Evolutionary conservation across 148 eudicot species (phyloP).

Genomic region (Cornus suecica): DNA sequence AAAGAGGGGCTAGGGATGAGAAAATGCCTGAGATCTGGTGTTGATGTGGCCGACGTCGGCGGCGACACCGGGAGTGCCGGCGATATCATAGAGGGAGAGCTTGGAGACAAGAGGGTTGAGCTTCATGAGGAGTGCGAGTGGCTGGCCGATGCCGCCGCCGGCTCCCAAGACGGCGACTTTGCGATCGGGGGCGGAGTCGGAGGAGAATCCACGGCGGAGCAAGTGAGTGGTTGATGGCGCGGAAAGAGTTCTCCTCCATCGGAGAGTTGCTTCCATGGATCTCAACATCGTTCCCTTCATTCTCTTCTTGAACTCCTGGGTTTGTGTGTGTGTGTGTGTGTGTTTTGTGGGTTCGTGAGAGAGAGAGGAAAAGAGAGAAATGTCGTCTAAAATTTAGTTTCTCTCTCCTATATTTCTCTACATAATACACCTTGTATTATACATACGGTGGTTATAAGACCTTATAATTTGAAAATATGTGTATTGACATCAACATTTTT

Average conservation of each 20-base stretch:
- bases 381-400: too few species aligned
- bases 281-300: slow-evolving; percentile 29
- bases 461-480: too few species aligned
- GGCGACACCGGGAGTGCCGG: slow-evolving; percentile 91
- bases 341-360: too few species aligned
- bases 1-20: background rate
- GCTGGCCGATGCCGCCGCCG: slow-evolving; percentile 96
- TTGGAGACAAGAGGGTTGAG: slow-evolving; percentile 79
- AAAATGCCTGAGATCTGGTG: slow-evolving; percentile 73
- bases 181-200: slow-evolving; percentile 59
- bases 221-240: slow-evolving; percentile 16
- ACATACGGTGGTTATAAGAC: too few species aligned
- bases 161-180: slow-evolving; percentile 82
- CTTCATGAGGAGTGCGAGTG: slow-evolving; percentile 83
- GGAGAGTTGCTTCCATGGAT: slow-evolving; percentile 35
- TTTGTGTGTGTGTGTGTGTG: too few species aligned
- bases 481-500: too few species aligned
- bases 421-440: too few species aligned
- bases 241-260: slow-evolving; percentile 12
- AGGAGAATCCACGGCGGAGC: slow-evolving; percentile 50
- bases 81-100: slow-evolving; percentile 83
- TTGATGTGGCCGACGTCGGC: slow-evolving; percentile 88
- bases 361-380: too few species aligned
- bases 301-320: too few species aligned
- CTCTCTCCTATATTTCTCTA: too few species aligned